Conservation (phyloP, 306 rosid species). For the Medicago ruthenica region DNA sequence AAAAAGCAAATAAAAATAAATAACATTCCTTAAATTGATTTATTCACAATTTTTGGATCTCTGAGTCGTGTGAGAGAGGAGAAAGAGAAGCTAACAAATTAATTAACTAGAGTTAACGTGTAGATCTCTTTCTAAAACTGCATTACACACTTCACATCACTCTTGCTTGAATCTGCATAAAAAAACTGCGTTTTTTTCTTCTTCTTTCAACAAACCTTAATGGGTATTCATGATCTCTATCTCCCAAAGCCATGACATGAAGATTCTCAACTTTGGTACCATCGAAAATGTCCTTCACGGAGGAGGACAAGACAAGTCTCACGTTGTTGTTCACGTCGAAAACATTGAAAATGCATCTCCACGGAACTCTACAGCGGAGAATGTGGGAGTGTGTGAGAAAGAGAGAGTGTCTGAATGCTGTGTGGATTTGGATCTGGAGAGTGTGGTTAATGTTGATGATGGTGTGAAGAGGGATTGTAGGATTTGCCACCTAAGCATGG, state of each 20-base stretch:
- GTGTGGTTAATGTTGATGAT: too few relatives aligned
- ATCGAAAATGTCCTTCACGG: constrained; percentile 41
- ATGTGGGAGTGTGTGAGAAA: background rate
- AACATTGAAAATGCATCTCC: constrained; percentile 35
- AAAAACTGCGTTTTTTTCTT: background rate
- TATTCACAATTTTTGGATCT: too few relatives aligned
- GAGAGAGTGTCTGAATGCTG: constrained; percentile 40
- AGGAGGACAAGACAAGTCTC: constrained; percentile 27
- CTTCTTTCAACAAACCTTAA: constrained; percentile 28
- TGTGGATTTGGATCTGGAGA: constrained; percentile 56
- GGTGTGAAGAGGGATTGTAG: constrained; percentile 70
- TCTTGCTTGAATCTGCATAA: constrained; percentile 1
- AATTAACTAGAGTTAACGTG: background rate
- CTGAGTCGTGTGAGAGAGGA: background rate
- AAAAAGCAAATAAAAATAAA: too few relatives aligned
- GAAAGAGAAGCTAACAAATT: constrained; percentile 20
- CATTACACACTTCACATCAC: constrained; percentile 18
- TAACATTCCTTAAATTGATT: too few relatives aligned
- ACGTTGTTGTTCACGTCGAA: constrained; percentile 34
- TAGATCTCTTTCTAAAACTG: background rate
- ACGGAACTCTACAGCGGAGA: constrained; percentile 33
- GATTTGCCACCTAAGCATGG: constrained; percentile 63
- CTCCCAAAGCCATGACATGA: constrained; percentile 57
- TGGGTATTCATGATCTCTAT: constrained; percentile 22
- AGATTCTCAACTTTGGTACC: constrained; percentile 50